Evolutionary conservation across 2,329 filamentous ascomycete genomes (phyloP).

Genomic region (Clonostachys byssicola): DNA sequence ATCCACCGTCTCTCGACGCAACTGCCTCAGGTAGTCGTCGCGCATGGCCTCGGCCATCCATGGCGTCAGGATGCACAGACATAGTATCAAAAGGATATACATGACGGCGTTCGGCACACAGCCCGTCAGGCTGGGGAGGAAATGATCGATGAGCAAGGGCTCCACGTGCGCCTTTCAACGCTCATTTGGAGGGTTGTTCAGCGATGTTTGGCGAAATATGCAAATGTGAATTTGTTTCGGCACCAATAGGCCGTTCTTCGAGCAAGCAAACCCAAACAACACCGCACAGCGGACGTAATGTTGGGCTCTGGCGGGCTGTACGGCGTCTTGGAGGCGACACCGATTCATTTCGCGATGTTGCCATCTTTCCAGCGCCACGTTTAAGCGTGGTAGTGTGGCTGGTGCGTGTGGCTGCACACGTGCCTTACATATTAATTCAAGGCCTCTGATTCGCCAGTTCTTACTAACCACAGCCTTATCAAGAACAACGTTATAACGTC

Average conservation of each 20-base stretch:
- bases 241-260: too few species aligned
- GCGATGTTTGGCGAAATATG: not conserved
- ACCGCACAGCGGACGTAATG: constrained; percentile 2
- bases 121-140: not conserved
- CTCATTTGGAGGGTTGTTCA: not conserved
- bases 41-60: constrained; percentile 48
- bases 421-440: too few species aligned
- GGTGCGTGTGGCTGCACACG: too few species aligned
- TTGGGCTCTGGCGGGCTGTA: not conserved
- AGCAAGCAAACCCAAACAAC: not conserved
- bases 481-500: too few species aligned
- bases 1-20: constrained; percentile 59
- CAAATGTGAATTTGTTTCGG: too few species aligned
- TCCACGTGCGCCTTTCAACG: not conserved
- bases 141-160: constrained; percentile 1
- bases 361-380: too few species aligned
- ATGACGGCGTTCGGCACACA: constrained; percentile 14
- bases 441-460: too few species aligned
- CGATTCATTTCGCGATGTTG: constrained; percentile 13
- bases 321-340: constrained; percentile 8
- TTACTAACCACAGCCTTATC: too few species aligned
- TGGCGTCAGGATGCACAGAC: constrained; percentile 25
- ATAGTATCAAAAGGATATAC: constrained; percentile 14
- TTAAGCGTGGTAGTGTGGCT: too few species aligned
- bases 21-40: constrained; percentile 45